Evolutionary conservation across 495 filamentous ascomycete species (phyloP), one percentile per base, ranked within the genome.

Genomic region (Astrothelium macrocarpum): DNA sequence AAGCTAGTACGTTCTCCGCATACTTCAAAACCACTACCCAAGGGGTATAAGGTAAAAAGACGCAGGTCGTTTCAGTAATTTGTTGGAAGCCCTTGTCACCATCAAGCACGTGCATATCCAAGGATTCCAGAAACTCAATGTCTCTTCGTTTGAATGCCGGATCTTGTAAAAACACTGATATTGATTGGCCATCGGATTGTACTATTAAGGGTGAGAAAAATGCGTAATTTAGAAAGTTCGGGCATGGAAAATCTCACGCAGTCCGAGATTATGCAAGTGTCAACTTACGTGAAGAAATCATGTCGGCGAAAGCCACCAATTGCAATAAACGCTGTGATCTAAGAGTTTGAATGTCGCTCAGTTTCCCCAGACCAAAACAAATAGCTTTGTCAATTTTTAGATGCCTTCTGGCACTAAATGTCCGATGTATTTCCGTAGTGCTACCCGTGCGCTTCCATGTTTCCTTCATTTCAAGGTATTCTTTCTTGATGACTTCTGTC

Each of bases 251-350:
- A 9, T 56, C 16, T 26, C 25, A 11, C 49, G 9, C 11, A 26
- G 29, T 64, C 60, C 9, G 64, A 12, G 1, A 18, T 4, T 28
- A 32, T 62, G 45, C 65, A 66, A 2, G 45, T 18, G 12, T 42
- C 59, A 2, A 66, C 67, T 43, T 64, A 61, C 18, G 61, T 64
- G 56, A 60, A 65, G 53, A 67, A 36, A 31, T 31, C 59, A 60
- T 60, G 59, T 69, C 67, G 4, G 66, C 39, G 32, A 69, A 66
- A 3, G 64, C 67, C 2, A 36, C 67, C 18, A 66, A 61, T 62
- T 69, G 67, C 25, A 64, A 32, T 43, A 66, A 32, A 25, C 5
- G 32, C 61, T 61, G 11, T 60, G 60, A 42, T 36, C 53, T 45
- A 39, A 25, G 10, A 12, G 9, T 16, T 45, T 28, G 31, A 10